These are phyloP conservation scores for Tilletia walkeri DNA, from an alignment of 1,284 basidiomycete genomes.

Conservation along the genomic window DNA sequence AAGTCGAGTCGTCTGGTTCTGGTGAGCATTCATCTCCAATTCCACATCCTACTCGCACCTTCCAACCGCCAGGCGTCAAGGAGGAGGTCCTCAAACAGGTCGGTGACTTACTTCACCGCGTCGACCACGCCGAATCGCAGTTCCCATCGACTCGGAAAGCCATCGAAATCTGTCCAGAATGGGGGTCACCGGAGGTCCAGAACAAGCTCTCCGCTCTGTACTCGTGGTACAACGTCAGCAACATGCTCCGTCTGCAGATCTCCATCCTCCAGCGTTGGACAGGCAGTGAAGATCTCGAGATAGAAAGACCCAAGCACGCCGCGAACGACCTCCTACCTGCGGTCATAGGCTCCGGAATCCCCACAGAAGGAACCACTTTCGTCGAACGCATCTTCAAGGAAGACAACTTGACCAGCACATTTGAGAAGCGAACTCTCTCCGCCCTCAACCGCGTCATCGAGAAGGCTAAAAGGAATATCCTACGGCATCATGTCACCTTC, in stretches of 20 bases:
- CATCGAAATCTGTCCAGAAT: constrained; percentile 43
- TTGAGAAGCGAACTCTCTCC: constrained; percentile 86
- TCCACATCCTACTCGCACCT: constrained; percentile 16
- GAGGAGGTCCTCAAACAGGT: constrained; percentile 37
- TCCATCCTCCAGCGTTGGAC: constrained; percentile 51
- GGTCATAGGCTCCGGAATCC: background rate
- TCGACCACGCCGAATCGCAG: constrained; percentile 49
- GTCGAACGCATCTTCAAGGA: constrained; percentile 94
- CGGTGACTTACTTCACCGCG: constrained; percentile 36
- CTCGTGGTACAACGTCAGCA: constrained; percentile 51
- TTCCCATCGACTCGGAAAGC: constrained; percentile 48
- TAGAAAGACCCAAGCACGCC: constrained; percentile 26
- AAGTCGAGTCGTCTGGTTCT: background rate
- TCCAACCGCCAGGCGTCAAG: constrained; percentile 19
- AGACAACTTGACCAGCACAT: constrained; percentile 87
- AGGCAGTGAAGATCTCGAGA: constrained; percentile 43
- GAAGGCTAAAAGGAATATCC: constrained; percentile 81
- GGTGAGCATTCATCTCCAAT: too few relatives aligned
- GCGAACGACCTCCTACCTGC: constrained; percentile 4
- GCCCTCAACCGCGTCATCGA: constrained; percentile 82
- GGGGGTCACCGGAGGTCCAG: constrained; percentile 40
- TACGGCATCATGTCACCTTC: constrained; percentile 73
- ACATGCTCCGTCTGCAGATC: constrained; percentile 42
- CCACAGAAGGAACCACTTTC: constrained; percentile 60
- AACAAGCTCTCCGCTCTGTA: constrained; percentile 48